phyloP scores from a whole-genome alignment of 2,329 filamentous ascomycete species.

The Byssothecium circinans region DNA sequence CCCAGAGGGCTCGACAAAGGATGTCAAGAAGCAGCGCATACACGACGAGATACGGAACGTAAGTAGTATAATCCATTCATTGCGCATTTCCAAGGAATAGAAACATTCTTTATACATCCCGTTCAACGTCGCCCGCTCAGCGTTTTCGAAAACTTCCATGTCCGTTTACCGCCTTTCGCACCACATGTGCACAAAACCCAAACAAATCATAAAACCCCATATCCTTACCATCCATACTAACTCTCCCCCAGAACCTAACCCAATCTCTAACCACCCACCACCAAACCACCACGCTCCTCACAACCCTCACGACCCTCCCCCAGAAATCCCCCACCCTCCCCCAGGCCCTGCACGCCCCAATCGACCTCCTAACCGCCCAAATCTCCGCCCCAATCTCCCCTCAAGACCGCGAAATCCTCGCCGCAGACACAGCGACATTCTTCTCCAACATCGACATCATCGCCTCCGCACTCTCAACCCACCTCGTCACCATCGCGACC shows the following conservation, averaged over 20 bases:
- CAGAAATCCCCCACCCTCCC: constrained; percentile 42
- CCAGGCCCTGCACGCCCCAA: constrained; percentile 47
- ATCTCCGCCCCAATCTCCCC: constrained; percentile 41
- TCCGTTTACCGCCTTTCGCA: background rate
- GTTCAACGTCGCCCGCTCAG: no score
- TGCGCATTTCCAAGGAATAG: no score
- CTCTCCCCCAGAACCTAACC: background rate
- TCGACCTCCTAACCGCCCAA: constrained; percentile 47
- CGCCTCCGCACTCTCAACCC: constrained; percentile 35
- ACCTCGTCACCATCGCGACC: constrained; percentile 30
- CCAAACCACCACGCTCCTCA: constrained; percentile 37
- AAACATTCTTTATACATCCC: no score
- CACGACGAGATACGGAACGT: constrained; percentile 46
- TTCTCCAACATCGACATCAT: constrained; percentile 43
- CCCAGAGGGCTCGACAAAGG: constrained; percentile 47
- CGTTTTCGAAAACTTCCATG: no score
- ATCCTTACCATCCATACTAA: background rate
- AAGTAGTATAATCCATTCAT: constrained; percentile 19
- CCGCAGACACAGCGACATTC: constrained; percentile 45
- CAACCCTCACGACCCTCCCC: constrained; percentile 39
- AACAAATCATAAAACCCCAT: background rate
- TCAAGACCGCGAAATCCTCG: constrained; percentile 44
- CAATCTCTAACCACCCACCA: background rate
- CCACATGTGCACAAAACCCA: background rate
- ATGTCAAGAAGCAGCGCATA: constrained; percentile 47